Percentiles rank a stretch among this genome's conserved stretches.
Conservation (phyloP, 2,329 filamentous ascomycete genomes). For the Fusarium napiforme region DNA sequence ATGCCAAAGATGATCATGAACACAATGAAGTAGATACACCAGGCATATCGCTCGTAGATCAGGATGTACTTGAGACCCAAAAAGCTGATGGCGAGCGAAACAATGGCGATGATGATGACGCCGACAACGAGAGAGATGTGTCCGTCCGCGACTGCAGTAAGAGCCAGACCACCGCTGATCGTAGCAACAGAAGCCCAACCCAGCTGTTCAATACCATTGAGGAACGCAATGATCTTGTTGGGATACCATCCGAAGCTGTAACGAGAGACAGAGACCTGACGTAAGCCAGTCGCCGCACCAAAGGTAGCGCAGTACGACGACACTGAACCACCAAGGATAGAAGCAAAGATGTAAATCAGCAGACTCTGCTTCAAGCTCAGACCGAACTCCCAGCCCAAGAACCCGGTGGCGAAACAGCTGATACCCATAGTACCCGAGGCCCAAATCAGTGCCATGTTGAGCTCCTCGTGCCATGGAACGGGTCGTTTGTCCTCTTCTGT, state of each 20-base stretch:
- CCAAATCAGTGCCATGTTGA: slow-evolving; percentile 13
- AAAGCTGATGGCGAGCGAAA: slow-evolving; percentile 14
- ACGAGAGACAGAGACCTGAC: slow-evolving; percentile 2
- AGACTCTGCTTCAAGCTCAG: slow-evolving; percentile 16
- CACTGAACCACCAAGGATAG: slow-evolving; percentile 7
- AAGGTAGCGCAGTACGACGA: slow-evolving; percentile 7
- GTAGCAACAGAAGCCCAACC: slow-evolving; percentile 15
- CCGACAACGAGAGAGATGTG: slow-evolving; percentile 7
- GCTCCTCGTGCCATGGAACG: slow-evolving; percentile 4
- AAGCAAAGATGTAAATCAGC: not conserved
- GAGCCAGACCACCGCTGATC: slow-evolving; percentile 3
- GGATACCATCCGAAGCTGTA: slow-evolving; percentile 16
- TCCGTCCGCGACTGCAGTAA: not conserved
- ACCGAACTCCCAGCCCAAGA: slow-evolving; percentile 8
- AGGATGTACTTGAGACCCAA: slow-evolving; percentile 9
- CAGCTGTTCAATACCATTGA: slow-evolving; percentile 7
- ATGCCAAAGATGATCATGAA: slow-evolving; percentile 13
- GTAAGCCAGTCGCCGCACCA: not conserved
- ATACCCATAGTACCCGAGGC: slow-evolving; percentile 8
- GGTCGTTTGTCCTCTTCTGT: slow-evolving; percentile 11
- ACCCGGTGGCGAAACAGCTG: slow-evolving; percentile 11
- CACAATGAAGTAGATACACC: slow-evolving; percentile 4
- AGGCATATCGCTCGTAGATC: slow-evolving; percentile 8
- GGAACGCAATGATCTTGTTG: slow-evolving; percentile 8
- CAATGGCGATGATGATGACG: slow-evolving; percentile 3